These are phyloP conservation scores for Mortierella claussenii DNA, from an alignment of 192 early-diverging fungal genomes.

Conservation along the genomic window DNA sequence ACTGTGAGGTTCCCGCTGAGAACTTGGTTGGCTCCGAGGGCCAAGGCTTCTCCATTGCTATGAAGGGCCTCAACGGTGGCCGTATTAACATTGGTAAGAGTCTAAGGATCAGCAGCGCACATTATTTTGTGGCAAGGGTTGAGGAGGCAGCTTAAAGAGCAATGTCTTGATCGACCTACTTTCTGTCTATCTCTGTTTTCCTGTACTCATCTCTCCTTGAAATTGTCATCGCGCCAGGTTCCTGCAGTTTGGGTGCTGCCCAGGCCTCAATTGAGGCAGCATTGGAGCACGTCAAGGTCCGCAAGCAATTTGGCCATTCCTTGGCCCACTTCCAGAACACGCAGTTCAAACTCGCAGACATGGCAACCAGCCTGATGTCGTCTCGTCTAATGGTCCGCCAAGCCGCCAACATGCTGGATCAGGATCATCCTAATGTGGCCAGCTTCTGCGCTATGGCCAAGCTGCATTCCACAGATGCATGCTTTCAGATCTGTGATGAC, in stretches of 20 bases:
- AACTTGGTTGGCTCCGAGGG: constrained; percentile 68
- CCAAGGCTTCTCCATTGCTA: constrained; percentile 70
- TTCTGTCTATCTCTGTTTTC: too few species aligned
- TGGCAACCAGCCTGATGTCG: constrained; percentile 58
- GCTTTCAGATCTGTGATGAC: constrained; percentile 65
- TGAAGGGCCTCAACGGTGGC: constrained; percentile 72
- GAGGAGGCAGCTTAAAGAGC: too few species aligned
- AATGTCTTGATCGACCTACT: background rate
- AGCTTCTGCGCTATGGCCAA: constrained; percentile 69
- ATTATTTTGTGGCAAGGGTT: background rate
- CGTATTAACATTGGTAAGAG: constrained; percentile 63
- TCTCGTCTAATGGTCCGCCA: constrained; percentile 64
- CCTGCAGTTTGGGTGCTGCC: constrained; percentile 69
- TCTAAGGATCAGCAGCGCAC: too few species aligned
- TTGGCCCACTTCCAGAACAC: constrained; percentile 60
- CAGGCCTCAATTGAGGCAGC: constrained; percentile 57
- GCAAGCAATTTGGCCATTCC: constrained; percentile 65
- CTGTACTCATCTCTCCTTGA: background rate
- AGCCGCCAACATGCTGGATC: constrained; percentile 58
- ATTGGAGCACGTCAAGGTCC: constrained; percentile 57
- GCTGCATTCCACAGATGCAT: constrained; percentile 62
- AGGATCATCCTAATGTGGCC: constrained; percentile 48
- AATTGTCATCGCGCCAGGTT: constrained; percentile 36
- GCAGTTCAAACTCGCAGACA: constrained; percentile 70
- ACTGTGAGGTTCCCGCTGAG: constrained; percentile 59